Base-by-base conservation (phyloP, 2,329 filamentous ascomycete species). In the Xylariaceae sp. region DNA sequence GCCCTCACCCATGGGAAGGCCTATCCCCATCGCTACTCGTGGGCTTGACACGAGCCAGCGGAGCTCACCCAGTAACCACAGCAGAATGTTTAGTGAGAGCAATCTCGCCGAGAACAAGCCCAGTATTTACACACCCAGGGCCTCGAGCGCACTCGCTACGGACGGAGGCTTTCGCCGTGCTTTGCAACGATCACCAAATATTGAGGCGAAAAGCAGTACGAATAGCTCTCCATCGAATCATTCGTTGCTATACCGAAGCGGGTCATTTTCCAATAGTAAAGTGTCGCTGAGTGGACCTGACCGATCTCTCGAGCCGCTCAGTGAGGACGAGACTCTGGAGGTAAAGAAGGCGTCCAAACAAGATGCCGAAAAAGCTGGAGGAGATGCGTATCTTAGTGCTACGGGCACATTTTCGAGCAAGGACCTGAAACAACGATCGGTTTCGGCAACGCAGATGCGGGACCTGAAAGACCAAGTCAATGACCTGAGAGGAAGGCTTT, bases 401-500 rank as follows among this genome's bases (percentile, higher is more conserved):
- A 76, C 75, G 53, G 75, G 79, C 54, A 67, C 73, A 1, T 75
- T 68, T 41, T 68, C 69, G n/a, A 77, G 79, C 8, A 75, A 78
- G 49, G 80, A 78, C 1, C 73, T 88, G 7, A 82, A 82, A 30
- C 37, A 41, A 9, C 82, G 89, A 15, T 87, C 89, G 2, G 80
- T 85, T 11, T 93, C 90, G 0, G 85, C 85, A n/a, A 81, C 87
- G 11, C 87, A 89, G 68, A 85, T 90, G 69, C 85, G 87, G 7
- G 82, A 83, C 55, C 78, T 96, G 49, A 90, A 90, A 61, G 88
- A 91, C 65, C 91, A 96, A 71, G 90, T 96, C 83, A 86, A 88
- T 58, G 90, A 89, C 56, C 79, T 96, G 51, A 92, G 92, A 70
- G 90, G 89, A 61, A 90, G 91, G 68, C 92, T 96, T 41, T 92